phyloP scores from a whole-genome alignment of 495 filamentous ascomycete genomes.

The Lasiosphaeris hirsuta region DNA sequence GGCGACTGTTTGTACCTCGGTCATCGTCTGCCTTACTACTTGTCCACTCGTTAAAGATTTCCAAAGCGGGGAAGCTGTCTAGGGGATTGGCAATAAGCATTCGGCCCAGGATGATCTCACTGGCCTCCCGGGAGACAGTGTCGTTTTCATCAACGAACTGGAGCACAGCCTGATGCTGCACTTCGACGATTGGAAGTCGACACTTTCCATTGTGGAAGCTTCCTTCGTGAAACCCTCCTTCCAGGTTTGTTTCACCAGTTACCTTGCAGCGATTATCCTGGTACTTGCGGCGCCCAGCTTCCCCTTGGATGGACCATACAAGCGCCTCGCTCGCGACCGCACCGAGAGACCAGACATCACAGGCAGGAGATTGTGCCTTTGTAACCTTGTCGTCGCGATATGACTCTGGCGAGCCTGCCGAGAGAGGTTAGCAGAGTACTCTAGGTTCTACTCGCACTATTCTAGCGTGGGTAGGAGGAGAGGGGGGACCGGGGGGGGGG shows the following conservation, averaged over 20 bases:
- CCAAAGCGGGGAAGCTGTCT: not conserved
- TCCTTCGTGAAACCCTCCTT: conserved; percentile 7
- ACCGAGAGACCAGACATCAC: conserved; percentile 8
- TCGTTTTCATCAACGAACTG: not conserved
- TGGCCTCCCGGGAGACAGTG: not conserved
- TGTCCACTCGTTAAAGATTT: not conserved
- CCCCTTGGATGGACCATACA: conserved; percentile 3
- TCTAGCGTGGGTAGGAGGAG: too few species aligned
- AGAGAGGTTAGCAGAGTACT: too few species aligned
- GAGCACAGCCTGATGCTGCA: not conserved
- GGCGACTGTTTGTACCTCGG: not conserved
- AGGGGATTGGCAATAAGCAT: conserved; percentile 8
- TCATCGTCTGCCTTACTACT: not conserved
- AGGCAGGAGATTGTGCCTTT: not conserved
- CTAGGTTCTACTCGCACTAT: too few species aligned
- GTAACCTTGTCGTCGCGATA: conserved; percentile 4
- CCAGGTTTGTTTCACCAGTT: not conserved
- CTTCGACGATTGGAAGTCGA: not conserved
- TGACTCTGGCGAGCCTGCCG: conserved; percentile 3
- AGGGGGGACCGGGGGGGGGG: too few species aligned
- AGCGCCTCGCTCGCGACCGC: conserved; percentile 3
- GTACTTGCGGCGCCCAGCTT: not conserved
- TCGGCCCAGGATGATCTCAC: conserved; percentile 1
- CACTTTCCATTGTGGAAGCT: conserved; percentile 2
- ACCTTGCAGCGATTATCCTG: not conserved